A percentile compares a stretch with the other conserved stretches of the same genome.
phyloP scores from a whole-genome alignment of 2,329 filamentous ascomycete genomes.

The Podosphaera fusca region DNA sequence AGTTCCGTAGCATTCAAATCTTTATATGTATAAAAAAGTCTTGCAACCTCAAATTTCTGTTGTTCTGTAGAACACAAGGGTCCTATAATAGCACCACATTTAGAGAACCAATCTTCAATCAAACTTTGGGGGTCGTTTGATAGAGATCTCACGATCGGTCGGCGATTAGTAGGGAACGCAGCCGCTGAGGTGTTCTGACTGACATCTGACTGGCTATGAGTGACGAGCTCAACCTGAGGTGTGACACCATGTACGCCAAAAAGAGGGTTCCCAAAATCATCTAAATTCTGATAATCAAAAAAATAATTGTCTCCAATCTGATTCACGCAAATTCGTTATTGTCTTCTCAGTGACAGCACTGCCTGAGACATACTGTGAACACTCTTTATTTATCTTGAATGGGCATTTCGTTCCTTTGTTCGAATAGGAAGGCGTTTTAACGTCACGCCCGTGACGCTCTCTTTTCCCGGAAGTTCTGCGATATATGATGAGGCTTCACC shows the following conservation, averaged over 20 bases:
- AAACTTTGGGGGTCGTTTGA: not conserved
- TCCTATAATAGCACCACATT: not conserved
- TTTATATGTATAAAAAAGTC: not conserved
- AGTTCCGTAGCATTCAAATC: not conserved
- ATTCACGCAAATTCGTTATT: not conserved
- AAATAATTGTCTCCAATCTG: not conserved
- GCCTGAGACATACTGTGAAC: too few relatives aligned
- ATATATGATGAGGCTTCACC: not conserved
- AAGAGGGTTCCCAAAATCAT: not conserved
- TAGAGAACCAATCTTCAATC: not conserved
- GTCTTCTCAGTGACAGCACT: too few relatives aligned
- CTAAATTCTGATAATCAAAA: not conserved
- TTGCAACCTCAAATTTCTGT: not conserved
- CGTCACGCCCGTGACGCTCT: not conserved
- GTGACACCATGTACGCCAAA: not conserved
- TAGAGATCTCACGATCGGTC: not conserved
- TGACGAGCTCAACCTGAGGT: not conserved
- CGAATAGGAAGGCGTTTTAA: not conserved
- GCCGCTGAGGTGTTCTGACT: not conserved
- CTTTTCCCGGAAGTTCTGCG: not conserved
- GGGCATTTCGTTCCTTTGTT: not conserved
- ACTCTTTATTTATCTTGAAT: too few relatives aligned
- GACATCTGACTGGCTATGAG: not conserved
- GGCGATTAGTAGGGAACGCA: not conserved
- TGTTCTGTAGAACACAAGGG: not conserved